A percentile compares a stretch with the other conserved stretches of the same genome.
Evolutionary conservation across 352 stramenopile genomes (phyloP).

Genomic region (Globisporangium splendens): DNA sequence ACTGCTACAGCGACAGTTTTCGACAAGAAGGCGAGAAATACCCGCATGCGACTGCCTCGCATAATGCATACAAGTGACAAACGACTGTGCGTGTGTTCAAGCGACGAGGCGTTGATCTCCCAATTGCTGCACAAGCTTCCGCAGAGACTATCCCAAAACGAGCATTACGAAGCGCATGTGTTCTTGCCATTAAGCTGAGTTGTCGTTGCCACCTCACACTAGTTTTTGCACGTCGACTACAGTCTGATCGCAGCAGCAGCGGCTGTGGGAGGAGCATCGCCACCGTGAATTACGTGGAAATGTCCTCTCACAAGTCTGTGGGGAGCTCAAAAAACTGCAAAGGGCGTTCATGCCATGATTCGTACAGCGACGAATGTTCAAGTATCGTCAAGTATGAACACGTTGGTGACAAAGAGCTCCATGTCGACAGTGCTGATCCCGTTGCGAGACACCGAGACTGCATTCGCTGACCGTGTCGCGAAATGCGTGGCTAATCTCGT

Average conservation of each 20-base stretch:
- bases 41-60: slow-evolving; percentile 65
- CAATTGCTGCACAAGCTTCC: slow-evolving; percentile 59
- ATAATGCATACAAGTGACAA: slow-evolving; percentile 78
- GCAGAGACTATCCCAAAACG: slow-evolving; percentile 55
- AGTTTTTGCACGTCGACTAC: slow-evolving; percentile 61
- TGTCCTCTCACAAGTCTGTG: slow-evolving; percentile 38
- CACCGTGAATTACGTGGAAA: slow-evolving; percentile 44
- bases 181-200: slow-evolving; percentile 62
- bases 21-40: slow-evolving; percentile 68
- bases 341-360: slow-evolving; percentile 47
- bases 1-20: slow-evolving; percentile 81
- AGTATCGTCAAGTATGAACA: slow-evolving; percentile 17
- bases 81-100: slow-evolving; percentile 72
- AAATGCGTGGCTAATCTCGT: slow-evolving; percentile 43
- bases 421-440: slow-evolving; percentile 50
- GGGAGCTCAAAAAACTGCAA: slow-evolving; percentile 37
- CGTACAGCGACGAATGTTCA: slow-evolving; percentile 33
- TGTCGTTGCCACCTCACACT: slow-evolving; percentile 72
- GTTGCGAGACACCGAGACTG: slow-evolving; percentile 29
- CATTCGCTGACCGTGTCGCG: slow-evolving; percentile 27
- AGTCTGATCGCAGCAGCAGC: slow-evolving; percentile 25
- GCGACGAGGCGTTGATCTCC: slow-evolving; percentile 62
- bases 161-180: slow-evolving; percentile 76
- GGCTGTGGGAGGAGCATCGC: slow-evolving; percentile 9
- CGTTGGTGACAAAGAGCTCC: slow-evolving; percentile 36